Evolutionary conservation across 352 stramenopile genomes (phyloP).

Genomic region (Plasmopara halstedii): DNA sequence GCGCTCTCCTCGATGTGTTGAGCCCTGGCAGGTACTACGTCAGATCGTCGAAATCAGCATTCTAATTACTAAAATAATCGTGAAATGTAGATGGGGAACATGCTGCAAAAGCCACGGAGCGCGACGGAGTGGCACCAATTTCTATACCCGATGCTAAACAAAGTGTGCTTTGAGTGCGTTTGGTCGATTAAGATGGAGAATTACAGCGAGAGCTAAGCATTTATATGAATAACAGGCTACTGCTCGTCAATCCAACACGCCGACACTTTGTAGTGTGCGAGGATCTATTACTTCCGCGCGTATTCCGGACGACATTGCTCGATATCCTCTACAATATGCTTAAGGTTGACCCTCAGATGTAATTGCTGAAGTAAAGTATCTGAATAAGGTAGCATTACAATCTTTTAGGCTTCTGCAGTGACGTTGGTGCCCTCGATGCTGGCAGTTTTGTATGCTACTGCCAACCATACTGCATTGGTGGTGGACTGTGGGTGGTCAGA

Average conservation of each 20-base stretch:
- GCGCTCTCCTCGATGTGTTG: constrained; percentile 53
- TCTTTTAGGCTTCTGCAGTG: constrained; percentile 38
- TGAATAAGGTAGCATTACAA: constrained; percentile 1
- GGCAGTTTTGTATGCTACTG: constrained; percentile 59
- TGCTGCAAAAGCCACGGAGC: constrained; percentile 32
- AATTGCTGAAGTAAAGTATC: background rate
- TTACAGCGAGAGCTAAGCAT: background rate
- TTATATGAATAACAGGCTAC: constrained; percentile 20
- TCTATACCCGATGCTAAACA: constrained; percentile 49
- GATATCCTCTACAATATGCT: constrained; percentile 53
- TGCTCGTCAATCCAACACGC: constrained; percentile 68
- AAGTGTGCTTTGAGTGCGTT: constrained; percentile 69
- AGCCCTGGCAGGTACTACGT: constrained; percentile 56
- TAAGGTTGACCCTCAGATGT: constrained; percentile 25
- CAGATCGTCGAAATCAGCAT: background rate
- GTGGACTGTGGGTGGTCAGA: constrained; percentile 74
- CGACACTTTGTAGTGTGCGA: constrained; percentile 74
- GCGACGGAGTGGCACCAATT: constrained; percentile 36
- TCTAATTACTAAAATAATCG: background rate
- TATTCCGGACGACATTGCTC: constrained; percentile 57
- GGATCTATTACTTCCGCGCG: constrained; percentile 55
- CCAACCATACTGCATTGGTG: constrained; percentile 67
- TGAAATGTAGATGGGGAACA: constrained; percentile 36
- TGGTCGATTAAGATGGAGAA: background rate
- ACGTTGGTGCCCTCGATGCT: constrained; percentile 61